Evolutionary conservation across 2,329 filamentous ascomycete species (phyloP), one percentile per base, ranked within the genome.

Genomic region (Didymella pinodella): DNA sequence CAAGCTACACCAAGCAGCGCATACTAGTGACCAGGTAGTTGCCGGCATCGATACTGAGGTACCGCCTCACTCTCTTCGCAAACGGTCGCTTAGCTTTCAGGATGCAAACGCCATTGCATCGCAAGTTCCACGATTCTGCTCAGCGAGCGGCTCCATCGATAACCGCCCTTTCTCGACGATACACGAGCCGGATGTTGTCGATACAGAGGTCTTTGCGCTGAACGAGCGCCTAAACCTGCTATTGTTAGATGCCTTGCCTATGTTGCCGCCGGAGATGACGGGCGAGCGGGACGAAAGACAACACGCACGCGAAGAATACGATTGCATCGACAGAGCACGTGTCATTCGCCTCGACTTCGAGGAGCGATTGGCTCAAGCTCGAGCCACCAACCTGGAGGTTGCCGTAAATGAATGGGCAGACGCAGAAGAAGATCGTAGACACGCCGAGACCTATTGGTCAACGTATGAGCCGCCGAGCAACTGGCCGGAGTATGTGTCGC

Each of bases 271-370:
- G 14, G 38, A 49, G 20, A n/a, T 31, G 26, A 38, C 36, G 2
- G 12, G 18, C 7, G 20, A 49, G 29, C 22, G 20, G 46, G 29
- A 44, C 12, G 46, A 55, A 36, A 38, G 16, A 38, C 36, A 49
- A 18, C 38, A 12, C 11, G 46, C 41, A 22, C 38, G 22, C 29
- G 38, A 49, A 44, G 29, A 49, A 4, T 28, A 48, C n/a, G 3
- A 43, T 11, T 22, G 36, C 8, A 55, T 55, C 34, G 52, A 55
- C 2, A 29, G 36, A 14, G 52, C 36, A 34, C 52, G 28, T 7
- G 20, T 7, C 34, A 34, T 25, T 5, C 45, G 20, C n/a, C n/a
- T 48, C 16, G 36, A 20, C 14, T 10, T 7, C 2, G 45, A 48
- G 5, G n/a, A 18, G 2, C 4, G 2, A 12, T 28, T 7, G 18